Base-by-base conservation (phyloP, 2,329 filamentous ascomycete species). In the Talaromyces amestolkiae region DNA sequence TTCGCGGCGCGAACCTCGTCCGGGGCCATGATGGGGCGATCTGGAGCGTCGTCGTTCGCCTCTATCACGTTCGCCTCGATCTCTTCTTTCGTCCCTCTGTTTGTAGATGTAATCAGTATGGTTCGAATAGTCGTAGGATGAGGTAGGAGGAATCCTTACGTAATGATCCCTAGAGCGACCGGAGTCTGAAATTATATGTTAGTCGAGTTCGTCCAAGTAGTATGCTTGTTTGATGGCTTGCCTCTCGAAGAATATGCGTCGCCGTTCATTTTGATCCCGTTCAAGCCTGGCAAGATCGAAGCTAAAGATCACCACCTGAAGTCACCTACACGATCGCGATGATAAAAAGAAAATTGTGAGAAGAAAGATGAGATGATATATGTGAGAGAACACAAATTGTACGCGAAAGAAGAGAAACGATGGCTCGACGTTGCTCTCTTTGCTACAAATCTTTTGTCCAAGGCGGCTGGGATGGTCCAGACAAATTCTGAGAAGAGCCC, bases 211-310 rank as follows among this genome's bases (percentile, higher is more conserved):
- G 68, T 73, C 75, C 71, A 15, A 15, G 11, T 8, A 75, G 71
- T 65, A 69, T 64, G 65, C 63, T 68, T 69, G 33, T 66, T 63
- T 39, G 58, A 63, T 24, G 65, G 66, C 58, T 78, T 83, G 91
- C 91, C 91, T 87, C 91, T 87, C 72, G 90, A 88, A 75, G 88
- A 87, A 79, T 93, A 94, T 78, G 84, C 89, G 78, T 94, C 91
- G 76, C 91, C 91, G 89, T 94, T 94, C 91, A 95, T 95, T 67
- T 67, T 87, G 74, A 70, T 72, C 71, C 68, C 22, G 56, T 49
- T 27, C 45, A 33, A 43, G 51, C 51, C 51, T 63, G 61, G 61
- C 61, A 56, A 58, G 61, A 63, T 47, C 13, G 39, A 47, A 22
- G 49, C 19, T 58, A 35, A 45, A 59, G 41, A 31, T 59, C 41